These are phyloP conservation scores for Umbelopsis isabellina DNA, from an alignment of 192 early-diverging fungal species.

Conservation along the genomic window DNA sequence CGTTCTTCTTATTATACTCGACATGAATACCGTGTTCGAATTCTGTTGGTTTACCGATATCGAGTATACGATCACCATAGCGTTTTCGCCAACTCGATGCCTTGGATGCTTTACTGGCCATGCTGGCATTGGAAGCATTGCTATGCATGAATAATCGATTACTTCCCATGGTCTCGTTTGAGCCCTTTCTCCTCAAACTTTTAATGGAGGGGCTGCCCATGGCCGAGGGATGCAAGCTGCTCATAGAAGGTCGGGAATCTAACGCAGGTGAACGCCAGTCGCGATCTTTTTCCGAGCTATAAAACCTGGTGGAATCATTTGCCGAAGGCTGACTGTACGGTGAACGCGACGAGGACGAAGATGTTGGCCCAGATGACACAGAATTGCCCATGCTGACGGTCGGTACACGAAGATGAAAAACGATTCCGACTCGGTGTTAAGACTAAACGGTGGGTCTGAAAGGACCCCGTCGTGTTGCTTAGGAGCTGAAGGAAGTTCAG, in stretches of 20 bases:
- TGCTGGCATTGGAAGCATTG: slow-evolving; percentile 28
- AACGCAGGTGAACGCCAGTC: slow-evolving; percentile 19
- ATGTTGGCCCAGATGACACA: slow-evolving; percentile 19
- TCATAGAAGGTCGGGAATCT: slow-evolving; percentile 30
- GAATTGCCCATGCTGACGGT: slow-evolving; percentile 2
- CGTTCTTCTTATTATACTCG: slow-evolving; percentile 51
- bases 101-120: slow-evolving; percentile 34
- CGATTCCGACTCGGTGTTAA: slow-evolving; percentile 2
- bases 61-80: slow-evolving; percentile 48
- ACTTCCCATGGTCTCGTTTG: slow-evolving; percentile 32
- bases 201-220: slow-evolving; percentile 26
- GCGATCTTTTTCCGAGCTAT: slow-evolving; percentile 12
- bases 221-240: slow-evolving; percentile 18
- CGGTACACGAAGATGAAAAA: not conserved
- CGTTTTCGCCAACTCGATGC: slow-evolving; percentile 31
- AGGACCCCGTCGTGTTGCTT: not conserved
- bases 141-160: slow-evolving; percentile 23
- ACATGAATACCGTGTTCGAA: slow-evolving; percentile 64
- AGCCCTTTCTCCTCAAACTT: slow-evolving; percentile 33
- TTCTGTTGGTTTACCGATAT: slow-evolving; percentile 57
- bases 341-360: slow-evolving; percentile 4
- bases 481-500: not conserved
- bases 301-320: not conserved
- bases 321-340: not conserved
- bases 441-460: not conserved